These are phyloP conservation scores for Lachnellula occidentalis DNA, from an alignment of 2,329 filamentous ascomycete species.

Conservation along the genomic window DNA sequence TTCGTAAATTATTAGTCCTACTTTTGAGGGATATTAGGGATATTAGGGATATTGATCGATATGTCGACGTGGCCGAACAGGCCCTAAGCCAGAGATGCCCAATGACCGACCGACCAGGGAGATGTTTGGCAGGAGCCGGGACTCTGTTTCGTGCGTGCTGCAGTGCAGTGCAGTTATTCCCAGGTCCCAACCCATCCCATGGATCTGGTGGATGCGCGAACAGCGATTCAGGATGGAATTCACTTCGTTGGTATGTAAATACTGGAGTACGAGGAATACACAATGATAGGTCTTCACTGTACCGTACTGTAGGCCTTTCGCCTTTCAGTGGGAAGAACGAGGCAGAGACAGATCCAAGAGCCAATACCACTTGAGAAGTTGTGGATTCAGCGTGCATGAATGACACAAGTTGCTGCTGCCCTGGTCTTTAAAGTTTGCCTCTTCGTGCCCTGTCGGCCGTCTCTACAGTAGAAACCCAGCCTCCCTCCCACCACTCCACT, in stretches of 20 bases:
- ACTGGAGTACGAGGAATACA: neutral
- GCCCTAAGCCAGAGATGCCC: neutral
- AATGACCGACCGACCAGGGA: neutral
- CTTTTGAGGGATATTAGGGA: too few species aligned
- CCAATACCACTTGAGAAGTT: neutral
- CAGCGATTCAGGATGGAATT: too few species aligned
- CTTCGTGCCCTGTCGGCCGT: too few species aligned
- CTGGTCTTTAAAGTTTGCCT: neutral
- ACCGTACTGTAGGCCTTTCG: neutral
- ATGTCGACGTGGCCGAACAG: too few species aligned
- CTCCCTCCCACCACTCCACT: neutral
- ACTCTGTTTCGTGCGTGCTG: too few species aligned
- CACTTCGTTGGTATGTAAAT: neutral
- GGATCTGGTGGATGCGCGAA: too few species aligned
- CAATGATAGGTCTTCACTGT: neutral
- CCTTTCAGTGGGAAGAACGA: neutral
- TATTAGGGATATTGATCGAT: too few species aligned
- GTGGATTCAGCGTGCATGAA: neutral
- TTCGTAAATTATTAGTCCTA: too few species aligned
- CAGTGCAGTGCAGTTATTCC: too few species aligned
- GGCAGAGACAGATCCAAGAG: neutral
- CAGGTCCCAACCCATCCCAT: too few species aligned
- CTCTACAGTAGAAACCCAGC: neutral
- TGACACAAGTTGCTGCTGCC: neutral
- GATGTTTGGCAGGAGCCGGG: too few species aligned